Percentiles rank a stretch among this genome's conserved stretches.
Conservation (phyloP, 495 filamentous ascomycete species). For the Penicillium antarcticum region DNA sequence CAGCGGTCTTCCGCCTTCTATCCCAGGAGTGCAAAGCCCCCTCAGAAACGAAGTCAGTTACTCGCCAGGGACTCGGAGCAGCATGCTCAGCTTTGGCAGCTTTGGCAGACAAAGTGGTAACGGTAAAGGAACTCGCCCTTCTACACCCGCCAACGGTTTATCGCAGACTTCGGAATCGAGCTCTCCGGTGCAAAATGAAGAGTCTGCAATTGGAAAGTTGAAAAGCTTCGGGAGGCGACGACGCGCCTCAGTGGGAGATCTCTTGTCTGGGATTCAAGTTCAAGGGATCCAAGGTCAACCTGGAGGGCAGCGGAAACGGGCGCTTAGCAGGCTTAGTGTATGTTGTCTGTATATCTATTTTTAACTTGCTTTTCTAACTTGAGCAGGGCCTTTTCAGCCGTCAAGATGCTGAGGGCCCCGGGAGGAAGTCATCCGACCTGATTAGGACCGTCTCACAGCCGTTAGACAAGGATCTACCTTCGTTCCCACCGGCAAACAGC, state of each 20-base stretch:
- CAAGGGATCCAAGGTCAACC: constrained; percentile 16
- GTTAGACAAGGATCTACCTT: constrained; percentile 1
- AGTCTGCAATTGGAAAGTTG: constrained; percentile 29
- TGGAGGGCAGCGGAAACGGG: constrained; percentile 13
- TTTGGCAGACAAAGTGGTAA: constrained; percentile 19
- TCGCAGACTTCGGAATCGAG: constrained; percentile 3
- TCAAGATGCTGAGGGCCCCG: constrained; percentile 8
- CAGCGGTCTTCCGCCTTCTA: constrained; percentile 17
- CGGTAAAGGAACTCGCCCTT: constrained; percentile 20
- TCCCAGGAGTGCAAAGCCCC: constrained; percentile 22
- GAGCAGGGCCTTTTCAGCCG: constrained; percentile 18
- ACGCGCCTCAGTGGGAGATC: constrained; percentile 27
- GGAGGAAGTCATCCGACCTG: not conserved
- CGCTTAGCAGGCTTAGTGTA: constrained; percentile 20
- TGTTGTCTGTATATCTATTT: not conserved
- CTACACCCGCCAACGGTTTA: constrained; percentile 25
- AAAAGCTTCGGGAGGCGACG: constrained; percentile 29
- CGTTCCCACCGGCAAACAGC: not conserved
- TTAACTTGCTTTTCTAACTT: not conserved
- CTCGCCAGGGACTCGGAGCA: constrained; percentile 23
- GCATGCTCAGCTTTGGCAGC: constrained; percentile 27
- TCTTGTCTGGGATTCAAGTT: constrained; percentile 18
- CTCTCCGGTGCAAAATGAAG: constrained; percentile 6
- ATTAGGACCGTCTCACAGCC: not conserved
- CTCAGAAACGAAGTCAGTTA: constrained; percentile 28